Conservation (phyloP, 176 grass and related monocot genomes). For the Rhynchospora pubera region DNA sequence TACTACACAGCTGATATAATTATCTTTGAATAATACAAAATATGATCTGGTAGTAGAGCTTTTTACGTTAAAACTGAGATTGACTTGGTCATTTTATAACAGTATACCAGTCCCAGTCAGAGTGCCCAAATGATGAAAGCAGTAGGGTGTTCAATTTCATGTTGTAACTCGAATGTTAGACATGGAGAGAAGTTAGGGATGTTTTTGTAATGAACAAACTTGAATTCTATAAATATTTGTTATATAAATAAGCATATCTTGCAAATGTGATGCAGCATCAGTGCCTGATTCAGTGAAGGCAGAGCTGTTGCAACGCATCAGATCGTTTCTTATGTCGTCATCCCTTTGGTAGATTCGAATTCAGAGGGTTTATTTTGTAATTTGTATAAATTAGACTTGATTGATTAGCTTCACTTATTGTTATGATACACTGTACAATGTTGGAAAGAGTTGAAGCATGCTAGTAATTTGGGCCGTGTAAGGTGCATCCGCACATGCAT, state of each 20-base stretch:
- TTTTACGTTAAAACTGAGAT: not conserved
- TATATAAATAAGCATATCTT: not conserved
- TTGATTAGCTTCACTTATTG: not conserved
- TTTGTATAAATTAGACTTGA: slow-evolving; percentile 10
- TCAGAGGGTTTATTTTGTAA: not conserved
- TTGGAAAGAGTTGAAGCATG: not conserved
- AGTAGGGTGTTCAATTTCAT: not conserved
- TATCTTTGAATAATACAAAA: not conserved
- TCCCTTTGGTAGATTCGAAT: slow-evolving; percentile 40
- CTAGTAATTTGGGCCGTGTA: not conserved
- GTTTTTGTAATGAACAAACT: not conserved
- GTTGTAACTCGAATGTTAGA: not conserved
- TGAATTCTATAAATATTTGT: not conserved
- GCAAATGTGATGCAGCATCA: slow-evolving; percentile 47
- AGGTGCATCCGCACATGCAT: not conserved
- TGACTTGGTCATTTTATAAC: not conserved
- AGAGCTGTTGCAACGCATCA: slow-evolving; percentile 81
- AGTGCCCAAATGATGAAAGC: not conserved
- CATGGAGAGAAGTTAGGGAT: not conserved
- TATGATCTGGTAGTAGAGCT: not conserved
- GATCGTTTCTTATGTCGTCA: slow-evolving; percentile 70
- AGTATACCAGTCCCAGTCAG: not conserved
- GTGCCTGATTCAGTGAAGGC: slow-evolving; percentile 95
- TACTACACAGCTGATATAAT: not conserved
- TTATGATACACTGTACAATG: not conserved